Conservation (phyloP, 2,329 filamentous ascomycete genomes). For the Aulographum hederae region DNA sequence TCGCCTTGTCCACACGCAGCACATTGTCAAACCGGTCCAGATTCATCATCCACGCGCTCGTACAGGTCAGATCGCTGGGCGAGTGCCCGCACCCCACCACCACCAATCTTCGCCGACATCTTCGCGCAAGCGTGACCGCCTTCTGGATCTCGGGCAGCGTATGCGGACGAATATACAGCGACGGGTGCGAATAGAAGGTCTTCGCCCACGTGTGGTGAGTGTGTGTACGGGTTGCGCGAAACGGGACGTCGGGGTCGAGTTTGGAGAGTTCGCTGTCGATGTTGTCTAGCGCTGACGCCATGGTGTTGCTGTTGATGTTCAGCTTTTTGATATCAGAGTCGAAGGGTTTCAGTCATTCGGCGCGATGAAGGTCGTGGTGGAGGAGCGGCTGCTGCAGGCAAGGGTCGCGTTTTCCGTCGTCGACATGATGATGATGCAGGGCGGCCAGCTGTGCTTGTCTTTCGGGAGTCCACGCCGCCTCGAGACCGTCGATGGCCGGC, state of each 20-base stretch:
- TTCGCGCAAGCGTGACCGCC: slow-evolving; percentile 59
- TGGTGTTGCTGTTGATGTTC: background rate
- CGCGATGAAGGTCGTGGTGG: no score
- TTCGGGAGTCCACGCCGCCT: no score
- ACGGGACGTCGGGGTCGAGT: slow-evolving; percentile 47
- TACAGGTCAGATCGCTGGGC: slow-evolving; percentile 80
- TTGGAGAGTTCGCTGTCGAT: slow-evolving; percentile 34
- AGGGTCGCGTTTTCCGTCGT: no score
- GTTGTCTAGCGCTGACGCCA: slow-evolving; percentile 1
- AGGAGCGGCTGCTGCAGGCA: no score
- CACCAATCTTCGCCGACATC: slow-evolving; percentile 63
- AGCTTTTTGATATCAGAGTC: no score
- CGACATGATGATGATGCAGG: no score
- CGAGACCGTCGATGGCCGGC: no score
- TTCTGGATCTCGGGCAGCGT: slow-evolving; percentile 69
- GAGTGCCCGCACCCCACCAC: slow-evolving; percentile 86
- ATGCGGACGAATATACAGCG: slow-evolving; percentile 77
- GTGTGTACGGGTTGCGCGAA: slow-evolving; percentile 56
- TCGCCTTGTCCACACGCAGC: slow-evolving; percentile 47
- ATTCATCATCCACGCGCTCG: slow-evolving; percentile 86
- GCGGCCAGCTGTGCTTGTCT: no score
- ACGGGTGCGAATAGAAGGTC: slow-evolving; percentile 75
- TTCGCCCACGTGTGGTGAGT: slow-evolving; percentile 79
- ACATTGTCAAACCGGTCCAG: slow-evolving; percentile 67
- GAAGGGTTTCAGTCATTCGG: no score